Conservation (phyloP, 257 asterid genomes). For the Salvia miltiorrhiza region DNA sequence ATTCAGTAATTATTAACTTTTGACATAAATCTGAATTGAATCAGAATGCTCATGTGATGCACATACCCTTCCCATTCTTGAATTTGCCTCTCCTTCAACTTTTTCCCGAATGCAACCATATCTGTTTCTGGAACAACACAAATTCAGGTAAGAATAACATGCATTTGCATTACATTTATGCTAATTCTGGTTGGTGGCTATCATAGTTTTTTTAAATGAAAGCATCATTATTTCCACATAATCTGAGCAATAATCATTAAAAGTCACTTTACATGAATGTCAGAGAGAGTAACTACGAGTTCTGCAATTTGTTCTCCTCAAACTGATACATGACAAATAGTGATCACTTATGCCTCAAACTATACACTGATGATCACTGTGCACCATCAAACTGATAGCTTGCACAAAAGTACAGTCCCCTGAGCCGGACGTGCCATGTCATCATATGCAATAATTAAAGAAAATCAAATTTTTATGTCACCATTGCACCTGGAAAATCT, state of each 20-base stretch:
- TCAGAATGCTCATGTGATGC: slow-evolving; percentile 11
- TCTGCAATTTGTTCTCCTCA: not conserved
- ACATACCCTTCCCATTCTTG: slow-evolving; percentile 89
- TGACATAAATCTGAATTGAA: not conserved
- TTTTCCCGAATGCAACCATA: slow-evolving; percentile 95
- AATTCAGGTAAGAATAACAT: slow-evolving; percentile 19
- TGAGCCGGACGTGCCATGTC: not conserved
- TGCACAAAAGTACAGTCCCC: not conserved
- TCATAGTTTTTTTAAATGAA: not conserved
- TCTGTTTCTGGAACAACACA: slow-evolving; percentile 32
- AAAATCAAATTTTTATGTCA: not conserved
- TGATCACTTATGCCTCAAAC: not conserved
- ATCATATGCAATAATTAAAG: slow-evolving; percentile 1
- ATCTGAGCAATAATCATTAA: not conserved
- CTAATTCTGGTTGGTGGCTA: not conserved
- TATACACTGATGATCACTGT: not conserved
- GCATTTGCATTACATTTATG: not conserved
- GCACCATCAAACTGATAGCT: slow-evolving; percentile 9
- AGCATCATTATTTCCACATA: not conserved
- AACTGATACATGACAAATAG: not conserved
- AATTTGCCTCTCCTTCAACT: slow-evolving; percentile 84
- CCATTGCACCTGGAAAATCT: not conserved
- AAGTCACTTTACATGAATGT: not conserved
- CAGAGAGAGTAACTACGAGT: not conserved
- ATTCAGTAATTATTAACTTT: not conserved